Evolutionary conservation across 1,139 yeast species (phyloP), one percentile per base, ranked within the genome.

Genomic region (Magnusiomyces starmeri): DNA sequence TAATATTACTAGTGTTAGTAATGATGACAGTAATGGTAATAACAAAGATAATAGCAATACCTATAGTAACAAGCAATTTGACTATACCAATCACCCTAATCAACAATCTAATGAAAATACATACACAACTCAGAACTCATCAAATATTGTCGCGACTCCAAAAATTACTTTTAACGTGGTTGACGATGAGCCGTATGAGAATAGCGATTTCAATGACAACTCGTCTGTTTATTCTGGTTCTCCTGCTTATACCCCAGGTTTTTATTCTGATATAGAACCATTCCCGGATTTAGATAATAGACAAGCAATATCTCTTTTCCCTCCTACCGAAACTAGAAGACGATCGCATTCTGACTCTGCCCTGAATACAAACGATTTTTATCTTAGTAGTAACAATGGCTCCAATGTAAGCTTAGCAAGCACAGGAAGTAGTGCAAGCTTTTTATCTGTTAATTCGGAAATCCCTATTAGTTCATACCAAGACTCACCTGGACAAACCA

Each of bases 291-390:
- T 40, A 14, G 56, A 49, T 18, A 34, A 34, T 2, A 50, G 48
- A 22, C 20, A 35, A 7, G 27, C 22, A 1, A 49, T 47, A 12
- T 39, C 46, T 22, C 50, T 6, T 26, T 53, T 57, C 6, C 57
- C 59, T 12, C 59, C 60, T 16, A 25, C 46, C 9, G 26, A 51
- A 12, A 49, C 46, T 34, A 56, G 62, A 10, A 56, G 56, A 35
- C 51, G 64, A 40, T 59, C 62, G 3, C 62, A 56, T 27, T 60
- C 63, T 1, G 63, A 60, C 41, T 58, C 62, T 8, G 56, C 55
- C 12, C 41, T 59, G 14, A 45, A 22, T 46, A 41, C 3, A 49
- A 52, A 22, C 46, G 41, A 34, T 10, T 32, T 35, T 21, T 34
- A 40, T 44, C 48, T n/a, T 43, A 50, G 29, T 16, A 49, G 29